A percentile compares a stretch with the other conserved stretches of the same genome.
These are phyloP conservation scores for Mortierella sp. DNA, from an alignment of 371 early-diverging fungal genomes.

Conservation along the genomic window DNA sequence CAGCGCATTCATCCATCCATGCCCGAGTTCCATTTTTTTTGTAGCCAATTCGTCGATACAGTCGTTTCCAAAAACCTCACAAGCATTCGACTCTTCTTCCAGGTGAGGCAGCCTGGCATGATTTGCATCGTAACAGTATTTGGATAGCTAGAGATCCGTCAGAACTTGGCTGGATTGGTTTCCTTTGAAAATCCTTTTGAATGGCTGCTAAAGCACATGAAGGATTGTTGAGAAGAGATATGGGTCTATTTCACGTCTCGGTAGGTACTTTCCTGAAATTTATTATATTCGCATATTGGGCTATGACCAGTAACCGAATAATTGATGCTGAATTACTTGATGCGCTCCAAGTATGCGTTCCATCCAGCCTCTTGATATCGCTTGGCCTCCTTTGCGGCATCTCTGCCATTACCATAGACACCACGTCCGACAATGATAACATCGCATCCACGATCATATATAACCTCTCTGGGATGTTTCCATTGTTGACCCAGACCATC, in stretches of 20 bases:
- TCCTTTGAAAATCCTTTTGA: too few relatives aligned
- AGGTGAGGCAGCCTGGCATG: too few relatives aligned
- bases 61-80: neutral
- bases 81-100: too few relatives aligned
- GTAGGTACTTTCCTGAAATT: neutral
- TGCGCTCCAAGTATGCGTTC: slow-evolving; percentile 87
- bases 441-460: slow-evolving; percentile 89
- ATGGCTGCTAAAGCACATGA: too few relatives aligned
- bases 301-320: too few relatives aligned
- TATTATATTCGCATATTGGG: slow-evolving; percentile 1
- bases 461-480: slow-evolving; percentile 89
- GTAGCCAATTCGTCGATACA: too few relatives aligned
- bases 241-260: too few relatives aligned
- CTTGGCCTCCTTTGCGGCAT: slow-evolving; percentile 79
- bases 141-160: too few relatives aligned
- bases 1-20: neutral
- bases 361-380: slow-evolving; percentile 94
- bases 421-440: slow-evolving; percentile 98
- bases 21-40: too few relatives aligned
- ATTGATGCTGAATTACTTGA: slow-evolving; percentile 36
- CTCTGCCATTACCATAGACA: slow-evolving; percentile 88
- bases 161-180: too few relatives aligned
- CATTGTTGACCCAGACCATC: slow-evolving; percentile 96
- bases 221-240: neutral
- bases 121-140: too few relatives aligned